Evolutionary conservation across 257 asterid genomes (phyloP).

Genomic region (Solanum acaule): DNA sequence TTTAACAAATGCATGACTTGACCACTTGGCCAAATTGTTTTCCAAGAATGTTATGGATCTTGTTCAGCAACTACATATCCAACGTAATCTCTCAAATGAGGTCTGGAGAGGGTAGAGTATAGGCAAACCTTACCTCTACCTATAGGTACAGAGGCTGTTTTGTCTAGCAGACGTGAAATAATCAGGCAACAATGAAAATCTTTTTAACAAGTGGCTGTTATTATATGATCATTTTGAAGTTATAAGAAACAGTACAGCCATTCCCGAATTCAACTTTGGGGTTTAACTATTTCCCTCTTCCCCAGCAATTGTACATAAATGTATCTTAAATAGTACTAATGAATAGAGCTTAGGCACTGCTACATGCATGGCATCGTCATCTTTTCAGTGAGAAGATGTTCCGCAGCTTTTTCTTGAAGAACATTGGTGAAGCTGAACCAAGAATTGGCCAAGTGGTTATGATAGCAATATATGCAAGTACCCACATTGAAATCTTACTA

Average conservation of each 20-base stretch:
- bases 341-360: background rate
- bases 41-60: background rate
- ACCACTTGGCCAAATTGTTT: background rate
- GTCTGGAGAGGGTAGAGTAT: background rate
- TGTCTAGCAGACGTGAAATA: background rate
- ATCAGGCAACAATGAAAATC: background rate
- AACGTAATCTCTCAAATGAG: background rate
- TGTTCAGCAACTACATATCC: background rate
- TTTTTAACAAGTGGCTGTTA: background rate
- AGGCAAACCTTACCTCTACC: background rate
- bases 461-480: slow-evolving; percentile 63
- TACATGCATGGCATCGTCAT: background rate
- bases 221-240: background rate
- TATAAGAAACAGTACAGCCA: background rate
- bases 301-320: background rate
- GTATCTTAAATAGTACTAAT: background rate
- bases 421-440: slow-evolving; percentile 40
- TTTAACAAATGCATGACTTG: background rate
- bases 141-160: background rate
- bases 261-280: background rate
- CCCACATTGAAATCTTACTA: slow-evolving; percentile 46
- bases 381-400: slow-evolving; percentile 16
- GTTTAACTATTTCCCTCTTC: background rate
- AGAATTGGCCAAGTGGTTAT: slow-evolving; percentile 68
- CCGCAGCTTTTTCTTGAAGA: slow-evolving; percentile 38